Conservation (phyloP, 495 filamentous ascomycete species). For the Daldinia decipiens region DNA sequence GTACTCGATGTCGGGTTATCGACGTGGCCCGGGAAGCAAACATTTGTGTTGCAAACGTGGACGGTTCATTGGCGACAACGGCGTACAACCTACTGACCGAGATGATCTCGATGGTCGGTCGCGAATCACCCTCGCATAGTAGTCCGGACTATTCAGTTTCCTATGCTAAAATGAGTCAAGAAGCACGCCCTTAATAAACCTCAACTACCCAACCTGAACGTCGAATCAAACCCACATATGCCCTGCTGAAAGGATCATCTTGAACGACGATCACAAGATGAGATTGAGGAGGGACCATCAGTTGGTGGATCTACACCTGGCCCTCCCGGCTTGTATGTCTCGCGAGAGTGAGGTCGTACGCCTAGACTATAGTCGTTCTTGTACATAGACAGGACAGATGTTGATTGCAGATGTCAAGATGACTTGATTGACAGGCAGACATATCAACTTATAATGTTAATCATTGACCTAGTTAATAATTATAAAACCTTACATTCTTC, state of each 20-base stretch:
- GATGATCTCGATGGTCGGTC: constrained; percentile 5
- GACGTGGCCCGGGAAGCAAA: constrained; percentile 21
- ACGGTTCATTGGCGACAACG: constrained; percentile 10
- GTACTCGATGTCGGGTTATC: constrained; percentile 16
- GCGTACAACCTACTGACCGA: constrained; percentile 1
- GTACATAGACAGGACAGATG: background rate
- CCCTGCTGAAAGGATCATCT: background rate
- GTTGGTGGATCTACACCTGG: background rate
- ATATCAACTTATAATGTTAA: background rate
- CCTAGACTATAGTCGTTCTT: background rate
- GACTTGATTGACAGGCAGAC: background rate
- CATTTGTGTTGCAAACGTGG: constrained; percentile 29
- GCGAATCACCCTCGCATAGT: background rate
- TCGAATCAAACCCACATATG: background rate
- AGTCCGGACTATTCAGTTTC: background rate
- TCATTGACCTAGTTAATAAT: constrained; percentile 1
- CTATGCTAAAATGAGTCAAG: background rate
- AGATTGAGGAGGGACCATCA: background rate
- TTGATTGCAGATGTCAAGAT: background rate
- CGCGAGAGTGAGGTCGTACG: background rate
- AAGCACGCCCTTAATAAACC: background rate
- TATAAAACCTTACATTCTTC: background rate
- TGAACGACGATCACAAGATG: constrained; percentile 1
- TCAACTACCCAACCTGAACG: background rate
- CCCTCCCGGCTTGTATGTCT: background rate